A percentile compares a stretch with the other conserved stretches of the same genome.
These are phyloP conservation scores for Draba incana DNA, from an alignment of 345 rosid species.

Conservation along the genomic window DNA sequence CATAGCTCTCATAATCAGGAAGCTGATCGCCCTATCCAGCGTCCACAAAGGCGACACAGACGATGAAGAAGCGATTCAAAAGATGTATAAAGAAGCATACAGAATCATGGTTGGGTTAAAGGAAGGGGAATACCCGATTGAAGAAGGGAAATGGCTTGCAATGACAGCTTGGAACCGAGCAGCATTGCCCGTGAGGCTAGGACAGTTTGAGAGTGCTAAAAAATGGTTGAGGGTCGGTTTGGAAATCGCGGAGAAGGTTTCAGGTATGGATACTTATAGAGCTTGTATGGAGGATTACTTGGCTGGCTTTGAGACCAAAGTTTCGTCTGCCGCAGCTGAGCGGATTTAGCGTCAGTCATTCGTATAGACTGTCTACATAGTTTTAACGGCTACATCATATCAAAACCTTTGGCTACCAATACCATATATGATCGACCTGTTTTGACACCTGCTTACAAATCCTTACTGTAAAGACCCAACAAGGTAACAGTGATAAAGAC, in stretches of 20 bases:
- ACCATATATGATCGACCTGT: neutral
- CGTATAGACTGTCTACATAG: neutral
- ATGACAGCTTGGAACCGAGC: slow-evolving; percentile 96
- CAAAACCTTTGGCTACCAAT: neutral
- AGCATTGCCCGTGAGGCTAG: slow-evolving; percentile 68
- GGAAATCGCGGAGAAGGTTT: slow-evolving; percentile 69
- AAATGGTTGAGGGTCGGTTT: slow-evolving; percentile 77
- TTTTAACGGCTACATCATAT: slow-evolving; percentile 1
- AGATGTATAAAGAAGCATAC: slow-evolving; percentile 82
- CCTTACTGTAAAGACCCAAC: slow-evolving; percentile 3
- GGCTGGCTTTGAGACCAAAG: slow-evolving; percentile 54
- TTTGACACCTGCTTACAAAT: neutral
- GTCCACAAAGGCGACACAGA: slow-evolving; percentile 72
- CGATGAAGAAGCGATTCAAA: slow-evolving; percentile 61
- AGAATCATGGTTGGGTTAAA: slow-evolving; percentile 86
- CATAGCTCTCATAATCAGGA: slow-evolving; percentile 69
- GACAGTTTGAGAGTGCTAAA: slow-evolving; percentile 65
- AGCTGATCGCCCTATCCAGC: slow-evolving; percentile 62
- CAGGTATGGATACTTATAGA: slow-evolving; percentile 73
- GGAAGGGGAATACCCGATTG: slow-evolving; percentile 83
- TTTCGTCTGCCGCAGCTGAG: slow-evolving; percentile 11
- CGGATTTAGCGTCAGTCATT: neutral
- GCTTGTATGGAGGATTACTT: slow-evolving; percentile 85
- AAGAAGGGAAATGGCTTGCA: slow-evolving; percentile 97
- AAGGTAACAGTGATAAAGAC: neutral